Base-by-base conservation (phyloP, 768 basidiomycete species). In the Mycena latifolia region DNA sequence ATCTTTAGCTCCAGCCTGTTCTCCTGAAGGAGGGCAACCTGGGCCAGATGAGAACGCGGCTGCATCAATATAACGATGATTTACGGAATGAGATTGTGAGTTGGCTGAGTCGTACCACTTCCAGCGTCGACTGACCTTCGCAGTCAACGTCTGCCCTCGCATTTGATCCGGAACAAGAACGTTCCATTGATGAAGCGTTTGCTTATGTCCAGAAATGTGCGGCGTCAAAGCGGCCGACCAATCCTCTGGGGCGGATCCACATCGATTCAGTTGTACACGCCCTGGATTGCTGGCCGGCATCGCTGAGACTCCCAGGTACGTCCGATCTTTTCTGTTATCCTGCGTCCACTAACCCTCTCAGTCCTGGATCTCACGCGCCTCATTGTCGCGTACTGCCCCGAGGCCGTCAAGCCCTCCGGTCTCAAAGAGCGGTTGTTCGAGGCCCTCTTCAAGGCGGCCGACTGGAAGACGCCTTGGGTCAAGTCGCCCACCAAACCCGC, bases 331-430 rank as follows among this genome's bases (percentile, higher is more conserved):
- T 53, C 14, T 55, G 55, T 61, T 59, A 55, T 41, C 15, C 52
- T 17, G 37, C 37, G 17, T 10, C 41, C 39, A 55, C 66, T 55
- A 15, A 35, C 18, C 29, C 28, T 48, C 33, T 14, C 69, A 95
- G 94, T 96, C 15, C 88, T 99, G 72, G 97, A 99, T 73, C 85
- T 98, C 15, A 84, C 88, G 55, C 89, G 98, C 43, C 82, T 97
- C 41, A 76, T 97, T 18, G 81, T 88, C 22, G 92, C 87, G 2
- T 90, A 85, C 73, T 86, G 84, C 53, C 86, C 89, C 0, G 81
- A 85, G 9, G 79, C 85, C 2, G 84, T 89, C 63, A 78, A 83
- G 3, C 68, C 72, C 5, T 70, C 84, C 1, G 81, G 75, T 50
- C 67, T 84, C 57, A 83, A 84, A 55, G 81, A 85, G 41, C 77